Evolutionary conservation across 495 filamentous ascomycete species (phyloP).

Genomic region (Penicillium robsamsonii): DNA sequence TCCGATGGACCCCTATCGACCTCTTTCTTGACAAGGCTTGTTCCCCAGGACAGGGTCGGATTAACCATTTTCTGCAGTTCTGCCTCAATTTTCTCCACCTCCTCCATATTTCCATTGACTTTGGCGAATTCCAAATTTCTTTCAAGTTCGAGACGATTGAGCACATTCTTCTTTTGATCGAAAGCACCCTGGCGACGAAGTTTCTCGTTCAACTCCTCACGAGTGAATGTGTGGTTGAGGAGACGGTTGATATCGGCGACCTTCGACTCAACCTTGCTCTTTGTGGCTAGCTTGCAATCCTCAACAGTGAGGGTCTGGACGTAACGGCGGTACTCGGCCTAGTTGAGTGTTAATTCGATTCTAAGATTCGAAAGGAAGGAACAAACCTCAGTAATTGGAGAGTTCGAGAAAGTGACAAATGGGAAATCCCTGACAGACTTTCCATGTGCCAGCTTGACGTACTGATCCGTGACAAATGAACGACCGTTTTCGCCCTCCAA

Average conservation of each 20-base stretch:
- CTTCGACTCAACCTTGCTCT: slow-evolving; percentile 62
- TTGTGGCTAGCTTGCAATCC: slow-evolving; percentile 66
- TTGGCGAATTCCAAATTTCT: slow-evolving; percentile 64
- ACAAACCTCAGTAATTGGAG: slow-evolving; percentile 68
- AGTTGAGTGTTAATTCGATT: slow-evolving; percentile 26
- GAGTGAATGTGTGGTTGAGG: slow-evolving; percentile 74
- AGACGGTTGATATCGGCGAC: slow-evolving; percentile 78
- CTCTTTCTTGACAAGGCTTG: slow-evolving; percentile 49
- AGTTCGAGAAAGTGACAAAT: slow-evolving; percentile 79
- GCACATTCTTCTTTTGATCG: slow-evolving; percentile 57
- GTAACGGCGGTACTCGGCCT: slow-evolving; percentile 83
- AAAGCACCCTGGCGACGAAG: slow-evolving; percentile 64
- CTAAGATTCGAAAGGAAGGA: not conserved
- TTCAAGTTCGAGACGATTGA: slow-evolving; percentile 61
- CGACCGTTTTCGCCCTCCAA: slow-evolving; percentile 69
- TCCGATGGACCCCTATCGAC: slow-evolving; percentile 46
- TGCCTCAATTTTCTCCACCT: slow-evolving; percentile 58
- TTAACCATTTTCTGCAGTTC: slow-evolving; percentile 66
- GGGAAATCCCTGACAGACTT: slow-evolving; percentile 75
- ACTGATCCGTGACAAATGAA: slow-evolving; percentile 70
- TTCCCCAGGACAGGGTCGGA: slow-evolving; percentile 68
- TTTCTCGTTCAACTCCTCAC: slow-evolving; percentile 74
- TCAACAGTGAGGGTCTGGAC: slow-evolving; percentile 70
- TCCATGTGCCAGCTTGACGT: slow-evolving; percentile 70
- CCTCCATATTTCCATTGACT: slow-evolving; percentile 57